phyloP scores from a whole-genome alignment of 768 basidiomycete species.

The Mycena rebaudengoi region DNA sequence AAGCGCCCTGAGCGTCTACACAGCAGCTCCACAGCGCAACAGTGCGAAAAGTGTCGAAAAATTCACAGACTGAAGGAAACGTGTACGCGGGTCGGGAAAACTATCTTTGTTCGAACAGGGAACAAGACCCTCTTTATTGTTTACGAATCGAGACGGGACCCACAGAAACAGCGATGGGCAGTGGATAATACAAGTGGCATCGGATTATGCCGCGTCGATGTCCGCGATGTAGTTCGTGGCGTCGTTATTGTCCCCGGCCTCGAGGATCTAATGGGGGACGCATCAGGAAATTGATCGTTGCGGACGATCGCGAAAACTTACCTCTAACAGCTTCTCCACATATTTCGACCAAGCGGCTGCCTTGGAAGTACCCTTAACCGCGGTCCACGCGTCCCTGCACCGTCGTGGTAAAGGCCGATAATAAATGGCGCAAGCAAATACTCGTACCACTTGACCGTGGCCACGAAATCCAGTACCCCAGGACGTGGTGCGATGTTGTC shows the following conservation, averaged over 20 bases:
- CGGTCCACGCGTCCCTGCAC: conserved; percentile 87
- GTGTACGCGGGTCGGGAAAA: neutral
- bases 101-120: conserved; percentile 3
- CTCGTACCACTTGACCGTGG: conserved; percentile 92
- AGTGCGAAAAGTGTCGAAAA: neutral
- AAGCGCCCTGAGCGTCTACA: conserved; percentile 12
- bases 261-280: conserved; percentile 59
- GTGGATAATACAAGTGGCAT: no score
- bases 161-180: no score
- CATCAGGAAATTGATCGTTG: neutral
- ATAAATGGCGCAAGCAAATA: conserved; percentile 7
- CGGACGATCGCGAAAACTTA: conserved; percentile 38
- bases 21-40: conserved; percentile 18
- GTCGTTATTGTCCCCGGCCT: conserved; percentile 56
- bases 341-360: conserved; percentile 80
- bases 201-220: conserved; percentile 59
- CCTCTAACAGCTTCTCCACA: conserved; percentile 77
- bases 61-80: neutral
- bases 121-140: neutral
- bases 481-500: conserved; percentile 72
- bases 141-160: no score
- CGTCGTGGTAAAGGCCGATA: conserved; percentile 14
- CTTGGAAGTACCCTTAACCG: conserved; percentile 72
- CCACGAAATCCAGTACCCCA: conserved; percentile 85
- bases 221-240: conserved; percentile 52